A percentile compares a stretch with the other conserved stretches of the same genome.
Evolutionary conservation across 2,329 filamentous ascomycete genomes (phyloP).

Genomic region (Aspergillus fumigatiaffinis): DNA sequence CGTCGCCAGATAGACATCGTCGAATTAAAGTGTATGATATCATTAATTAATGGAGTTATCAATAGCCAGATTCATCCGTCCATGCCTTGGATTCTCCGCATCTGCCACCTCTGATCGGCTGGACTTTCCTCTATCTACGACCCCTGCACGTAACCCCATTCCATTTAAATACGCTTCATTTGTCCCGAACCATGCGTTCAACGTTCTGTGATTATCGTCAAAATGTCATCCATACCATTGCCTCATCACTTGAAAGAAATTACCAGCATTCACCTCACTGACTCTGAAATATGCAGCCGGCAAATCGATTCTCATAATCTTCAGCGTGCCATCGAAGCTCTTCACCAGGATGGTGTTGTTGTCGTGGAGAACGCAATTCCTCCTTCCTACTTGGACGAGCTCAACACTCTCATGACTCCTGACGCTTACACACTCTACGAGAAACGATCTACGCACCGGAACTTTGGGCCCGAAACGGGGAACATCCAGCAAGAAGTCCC

Average conservation of each 20-base stretch:
- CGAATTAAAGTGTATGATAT: not conserved
- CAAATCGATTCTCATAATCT: constrained; percentile 19
- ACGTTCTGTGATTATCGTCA: not conserved
- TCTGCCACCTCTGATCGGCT: not conserved
- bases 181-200: not conserved
- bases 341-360: constrained; percentile 37
- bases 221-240: not conserved
- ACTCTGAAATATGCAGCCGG: not conserved
- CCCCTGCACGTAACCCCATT: not conserved
- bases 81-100: not conserved
- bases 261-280: not conserved
- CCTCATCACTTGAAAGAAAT: not conserved
- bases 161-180: not conserved
- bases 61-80: not conserved
- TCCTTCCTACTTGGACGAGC: constrained; percentile 27
- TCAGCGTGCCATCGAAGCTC: constrained; percentile 19
- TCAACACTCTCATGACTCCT: constrained; percentile 26
- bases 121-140: not conserved
- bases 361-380: constrained; percentile 37
- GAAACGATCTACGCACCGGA: constrained; percentile 21
- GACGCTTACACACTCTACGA: constrained; percentile 33
- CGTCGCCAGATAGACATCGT: not conserved
- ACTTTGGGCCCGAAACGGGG: constrained; percentile 27
- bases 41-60: not conserved
- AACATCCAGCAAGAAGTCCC: constrained; percentile 42